These are phyloP conservation scores for Aspergillus tamarii DNA, from an alignment of 2,329 filamentous ascomycete species.

Conservation along the genomic window DNA sequence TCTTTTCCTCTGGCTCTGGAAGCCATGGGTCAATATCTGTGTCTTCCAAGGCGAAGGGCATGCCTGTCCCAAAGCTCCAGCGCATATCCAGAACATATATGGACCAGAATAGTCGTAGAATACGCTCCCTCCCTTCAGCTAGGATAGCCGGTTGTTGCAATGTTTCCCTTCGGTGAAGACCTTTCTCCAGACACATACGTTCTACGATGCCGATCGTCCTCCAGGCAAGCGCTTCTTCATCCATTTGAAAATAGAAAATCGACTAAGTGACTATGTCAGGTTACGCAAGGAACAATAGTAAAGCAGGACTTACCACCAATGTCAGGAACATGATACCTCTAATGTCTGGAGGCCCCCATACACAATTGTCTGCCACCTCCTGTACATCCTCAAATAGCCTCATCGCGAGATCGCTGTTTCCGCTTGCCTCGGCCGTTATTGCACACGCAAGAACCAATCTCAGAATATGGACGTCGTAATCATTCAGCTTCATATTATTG, in stretches of 20 bases:
- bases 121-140: constrained; percentile 68
- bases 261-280: constrained; percentile 46
- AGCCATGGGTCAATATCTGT: constrained; percentile 79
- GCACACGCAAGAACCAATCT: constrained; percentile 82
- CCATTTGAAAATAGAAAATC: constrained; percentile 80
- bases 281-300: background rate
- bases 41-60: constrained; percentile 83
- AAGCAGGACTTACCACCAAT: constrained; percentile 41
- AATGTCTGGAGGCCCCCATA: constrained; percentile 62
- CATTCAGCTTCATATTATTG: constrained; percentile 53
- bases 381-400: constrained; percentile 78
- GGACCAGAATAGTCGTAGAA: constrained; percentile 80
- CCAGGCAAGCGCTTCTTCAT: constrained; percentile 85
- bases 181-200: constrained; percentile 76
- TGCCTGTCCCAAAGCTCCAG: constrained; percentile 85
- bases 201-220: constrained; percentile 84
- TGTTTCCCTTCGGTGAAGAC: constrained; percentile 77
- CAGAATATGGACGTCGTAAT: constrained; percentile 68
- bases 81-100: constrained; percentile 84
- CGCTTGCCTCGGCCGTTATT: constrained; percentile 74
- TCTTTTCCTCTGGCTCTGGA: constrained; percentile 67
- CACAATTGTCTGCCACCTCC: constrained; percentile 65
- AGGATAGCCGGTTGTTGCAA: constrained; percentile 67
- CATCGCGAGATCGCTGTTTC: constrained; percentile 73
- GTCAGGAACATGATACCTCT: constrained; percentile 62